Conservation (phyloP, 1,284 basidiomycete species). For the Marasmius tenuissimus region DNA sequence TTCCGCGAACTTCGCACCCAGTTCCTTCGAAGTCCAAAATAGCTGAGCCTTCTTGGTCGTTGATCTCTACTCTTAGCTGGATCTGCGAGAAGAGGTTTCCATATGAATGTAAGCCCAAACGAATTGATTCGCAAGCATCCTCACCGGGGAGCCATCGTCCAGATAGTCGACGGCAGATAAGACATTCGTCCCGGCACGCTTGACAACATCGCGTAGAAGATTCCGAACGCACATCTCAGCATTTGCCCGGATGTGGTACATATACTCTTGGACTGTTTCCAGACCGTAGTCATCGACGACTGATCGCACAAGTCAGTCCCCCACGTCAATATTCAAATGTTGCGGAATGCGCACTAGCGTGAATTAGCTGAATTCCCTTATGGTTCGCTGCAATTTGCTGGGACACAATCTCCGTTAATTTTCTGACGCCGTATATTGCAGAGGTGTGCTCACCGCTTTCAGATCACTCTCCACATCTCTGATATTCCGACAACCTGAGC, state of each 20-base stretch:
- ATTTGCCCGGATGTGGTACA: constrained; percentile 88
- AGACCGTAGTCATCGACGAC: constrained; percentile 89
- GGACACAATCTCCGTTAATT: background rate
- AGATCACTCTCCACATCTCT: constrained; percentile 10
- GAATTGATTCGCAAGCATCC: constrained; percentile 8
- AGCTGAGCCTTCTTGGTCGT: constrained; percentile 5
- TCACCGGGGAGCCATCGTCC: constrained; percentile 85
- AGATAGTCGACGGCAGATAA: constrained; percentile 78
- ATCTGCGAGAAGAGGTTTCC: background rate
- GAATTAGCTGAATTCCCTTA: constrained; percentile 86
- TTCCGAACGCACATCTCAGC: constrained; percentile 89
- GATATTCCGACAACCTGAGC: constrained; percentile 7
- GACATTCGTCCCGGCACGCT: constrained; percentile 62
- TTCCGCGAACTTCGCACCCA: constrained; percentile 6
- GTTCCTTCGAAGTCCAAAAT: constrained; percentile 11
- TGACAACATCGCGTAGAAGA: constrained; percentile 77
- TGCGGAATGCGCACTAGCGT: constrained; percentile 51
- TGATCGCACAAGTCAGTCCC: constrained; percentile 19
- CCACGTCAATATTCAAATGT: constrained; percentile 4
- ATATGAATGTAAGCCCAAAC: background rate
- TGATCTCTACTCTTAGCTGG: constrained; percentile 1
- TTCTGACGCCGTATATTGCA: background rate
- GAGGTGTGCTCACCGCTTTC: constrained; percentile 4
- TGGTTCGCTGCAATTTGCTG: constrained; percentile 95
- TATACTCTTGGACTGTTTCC: constrained; percentile 88